Base-by-base conservation (phyloP, 352 stramenopile genomes). In the Phytophthora chlamydospora region DNA sequence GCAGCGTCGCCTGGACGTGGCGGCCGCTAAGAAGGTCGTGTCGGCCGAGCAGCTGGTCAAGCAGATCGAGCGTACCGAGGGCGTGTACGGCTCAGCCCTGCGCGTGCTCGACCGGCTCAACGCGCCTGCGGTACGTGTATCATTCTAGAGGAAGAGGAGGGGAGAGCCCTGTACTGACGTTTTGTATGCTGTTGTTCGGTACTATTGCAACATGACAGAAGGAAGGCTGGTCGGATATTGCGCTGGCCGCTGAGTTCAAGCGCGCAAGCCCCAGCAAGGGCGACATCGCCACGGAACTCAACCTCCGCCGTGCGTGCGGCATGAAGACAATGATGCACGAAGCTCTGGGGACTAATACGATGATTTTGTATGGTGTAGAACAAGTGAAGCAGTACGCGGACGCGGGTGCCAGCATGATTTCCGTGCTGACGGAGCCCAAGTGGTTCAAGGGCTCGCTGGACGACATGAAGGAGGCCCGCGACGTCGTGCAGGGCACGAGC, bases 241-340 rank as follows among this genome's bases (percentile, higher is more conserved):
- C 95, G 21, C 81, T 99, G 16, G 97, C 97, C 1, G 96, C 97
- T 12, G 97, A 99, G 81, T 99, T 99, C 79, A 99, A 99, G 79
- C 89, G 97, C 24, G 96, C 97, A 8, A 98, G 88, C 39, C 97
- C 97, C 11, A 98, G 88, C 72, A 99, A 99, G 73, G 97, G 97
- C 14, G 83, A 98, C 70, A 99, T 99, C 69, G 88, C 87, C 19
- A 72, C 82, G 40, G 71, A 82, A 54, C 68, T 94, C 45, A 68
- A 83, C 21, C 75, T 93, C 46, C 67, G 78, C 62, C 81, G 82
- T 91, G 39, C 24, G 63, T 84, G 8, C 29, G 27, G 14, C 4
- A 29, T 35, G 47, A 31, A 71, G 36, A 33, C 27, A 36, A 19
- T 19, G 19, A 14, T 41, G 13, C 11, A n/a, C 6, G 21, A 10